These are phyloP conservation scores for Solanum chmielewskii DNA, from an alignment of 257 asterid species.

Conservation along the genomic window DNA sequence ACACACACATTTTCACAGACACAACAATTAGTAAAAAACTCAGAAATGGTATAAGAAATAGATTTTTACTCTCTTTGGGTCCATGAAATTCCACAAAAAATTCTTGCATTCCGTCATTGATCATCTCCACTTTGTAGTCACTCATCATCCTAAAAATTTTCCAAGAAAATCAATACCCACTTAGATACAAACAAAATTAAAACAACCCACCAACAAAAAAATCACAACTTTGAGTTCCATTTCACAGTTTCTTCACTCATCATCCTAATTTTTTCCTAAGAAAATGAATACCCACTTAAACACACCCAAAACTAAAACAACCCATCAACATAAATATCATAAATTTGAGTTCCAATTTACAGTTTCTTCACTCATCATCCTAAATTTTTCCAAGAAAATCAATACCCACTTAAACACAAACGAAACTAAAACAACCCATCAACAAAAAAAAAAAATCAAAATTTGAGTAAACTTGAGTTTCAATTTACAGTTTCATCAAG, in stretches of 20 bases:
- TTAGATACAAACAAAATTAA: background rate
- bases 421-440: background rate
- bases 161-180: background rate
- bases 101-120: constrained; percentile 84
- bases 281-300: background rate
- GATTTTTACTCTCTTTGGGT: constrained; percentile 71
- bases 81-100: constrained; percentile 80
- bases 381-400: background rate
- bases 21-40: background rate
- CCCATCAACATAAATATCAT: background rate
- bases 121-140: constrained; percentile 89
- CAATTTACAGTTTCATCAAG: constrained; percentile 75
- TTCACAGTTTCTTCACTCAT: background rate
- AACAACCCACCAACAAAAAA: background rate
- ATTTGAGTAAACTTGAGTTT: background rate
- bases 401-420: background rate
- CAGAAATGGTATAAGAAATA: background rate
- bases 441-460: background rate
- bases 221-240: background rate
- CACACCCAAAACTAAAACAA: background rate
- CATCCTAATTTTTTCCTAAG: background rate
- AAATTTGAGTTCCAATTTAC: background rate
- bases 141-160: constrained; percentile 67
- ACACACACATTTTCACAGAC: background rate
- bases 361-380: background rate